These are phyloP conservation scores for Talaromyces albobiverticillius DNA, from an alignment of 2,329 filamentous ascomycete genomes.

Conservation along the genomic window DNA sequence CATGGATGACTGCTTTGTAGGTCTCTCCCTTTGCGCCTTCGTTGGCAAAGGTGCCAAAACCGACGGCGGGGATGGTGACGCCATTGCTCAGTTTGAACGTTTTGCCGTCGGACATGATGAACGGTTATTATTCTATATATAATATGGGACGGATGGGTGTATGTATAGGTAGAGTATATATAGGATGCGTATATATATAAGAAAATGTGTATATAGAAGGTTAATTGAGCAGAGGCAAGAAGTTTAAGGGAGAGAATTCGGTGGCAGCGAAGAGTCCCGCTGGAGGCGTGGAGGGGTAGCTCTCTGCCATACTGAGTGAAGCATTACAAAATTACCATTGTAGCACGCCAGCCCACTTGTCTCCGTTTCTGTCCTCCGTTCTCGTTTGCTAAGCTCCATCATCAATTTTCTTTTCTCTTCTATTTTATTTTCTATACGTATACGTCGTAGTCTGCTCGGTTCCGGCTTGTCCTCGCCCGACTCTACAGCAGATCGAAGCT, in stretches of 20 bases:
- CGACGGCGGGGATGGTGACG: slow-evolving; percentile 60
- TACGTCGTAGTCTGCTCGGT: too few species aligned
- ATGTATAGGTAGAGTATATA: neutral
- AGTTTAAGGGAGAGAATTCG: neutral
- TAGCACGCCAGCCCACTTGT: neutral
- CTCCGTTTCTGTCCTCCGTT: neutral
- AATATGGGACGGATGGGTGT: neutral
- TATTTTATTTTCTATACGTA: neutral
- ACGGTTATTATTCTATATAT: neutral
- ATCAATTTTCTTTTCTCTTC: neutral
- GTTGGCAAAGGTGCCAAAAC: slow-evolving; percentile 66
- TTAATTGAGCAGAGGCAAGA: neutral
- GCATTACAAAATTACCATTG: too few species aligned
- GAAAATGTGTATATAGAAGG: neutral
- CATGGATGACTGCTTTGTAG: slow-evolving; percentile 52
- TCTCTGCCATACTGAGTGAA: too few species aligned
- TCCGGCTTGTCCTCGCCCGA: slow-evolving; percentile 5
- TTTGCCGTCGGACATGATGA: slow-evolving; percentile 53
- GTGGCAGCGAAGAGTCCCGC: neutral
- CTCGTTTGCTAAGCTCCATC: too few species aligned
- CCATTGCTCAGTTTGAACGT: slow-evolving; percentile 56
- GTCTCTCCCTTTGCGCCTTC: slow-evolving; percentile 61
- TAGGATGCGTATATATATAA: neutral
- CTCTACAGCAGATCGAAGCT: neutral
- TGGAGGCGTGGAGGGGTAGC: neutral